Evolutionary conservation across 371 early-diverging fungal genomes (phyloP), one percentile per base, ranked within the genome.

Genomic region (Rhizopus arrhizus): DNA sequence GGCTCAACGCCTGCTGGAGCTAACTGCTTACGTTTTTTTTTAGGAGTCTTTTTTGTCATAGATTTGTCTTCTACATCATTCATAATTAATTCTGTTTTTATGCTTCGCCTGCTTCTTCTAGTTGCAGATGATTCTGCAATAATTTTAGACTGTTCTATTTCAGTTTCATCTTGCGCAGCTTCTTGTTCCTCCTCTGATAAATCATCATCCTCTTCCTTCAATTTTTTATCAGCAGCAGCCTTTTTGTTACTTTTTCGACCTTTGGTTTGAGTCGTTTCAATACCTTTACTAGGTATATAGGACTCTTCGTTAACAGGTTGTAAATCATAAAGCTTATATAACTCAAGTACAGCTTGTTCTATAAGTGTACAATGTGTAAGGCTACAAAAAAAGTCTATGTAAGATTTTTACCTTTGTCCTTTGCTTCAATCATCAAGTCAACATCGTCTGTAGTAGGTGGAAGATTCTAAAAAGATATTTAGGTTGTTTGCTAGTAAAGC

Each of bases 391-490:
- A 16, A 8, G 31, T 5, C 2, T 28, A 13, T 8, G 15, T 53
- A 22, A 5, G 6, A 28, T n/a, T 16, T 54, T 7, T 59, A 76
- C 76, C 80, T 63, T 82, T 82, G 22, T 79, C 81, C 38, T 82
- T 82, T 16, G 83, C 83, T 57, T 82, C 83, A 40, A 82, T 81
- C 82, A 82, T 82, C 13, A 82, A 53, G 59, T 82, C 83, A 10
- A 78, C 80, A 61, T 82, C 81, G 29, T 69, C 69, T 8, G 65
- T 75, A 8, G 70, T 68, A n/a, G 81, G 81, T 8, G 83, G 83
- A 11, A 82, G 47, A 45, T 41, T 49, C 74, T 74, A 53, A 15
- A 12, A 40, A 11, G n/a, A n/a, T n/a, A 6, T n/a, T 43, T n/a
- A 43, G 6, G 11, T 36, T 36, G 6, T 0, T 36, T 36, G 6